These are phyloP conservation scores for Microdochium bolleyi DNA, from an alignment of 2,329 filamentous ascomycete genomes.

Conservation along the genomic window DNA sequence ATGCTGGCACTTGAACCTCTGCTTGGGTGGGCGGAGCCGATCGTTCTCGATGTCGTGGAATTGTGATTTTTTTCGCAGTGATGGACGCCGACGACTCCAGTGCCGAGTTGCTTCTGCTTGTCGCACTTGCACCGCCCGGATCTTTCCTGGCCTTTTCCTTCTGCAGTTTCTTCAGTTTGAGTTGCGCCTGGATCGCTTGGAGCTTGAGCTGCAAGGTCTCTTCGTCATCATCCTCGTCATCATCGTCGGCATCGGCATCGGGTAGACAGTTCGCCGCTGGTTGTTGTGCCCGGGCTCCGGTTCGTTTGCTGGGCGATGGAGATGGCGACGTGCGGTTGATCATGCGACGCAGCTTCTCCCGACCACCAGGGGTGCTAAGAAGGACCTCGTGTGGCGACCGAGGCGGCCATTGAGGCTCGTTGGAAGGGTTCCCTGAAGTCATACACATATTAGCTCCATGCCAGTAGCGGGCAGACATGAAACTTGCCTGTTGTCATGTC, in stretches of 20 bases:
- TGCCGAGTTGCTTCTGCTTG: conserved; percentile 1
- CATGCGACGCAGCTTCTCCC: conserved; percentile 64
- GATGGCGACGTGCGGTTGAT: conserved; percentile 60
- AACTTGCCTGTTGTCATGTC: background rate
- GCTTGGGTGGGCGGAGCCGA: conserved; percentile 17
- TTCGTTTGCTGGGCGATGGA: conserved; percentile 54
- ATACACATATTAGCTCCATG: background rate
- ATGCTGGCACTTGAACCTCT: conserved; percentile 65
- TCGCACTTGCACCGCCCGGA: conserved; percentile 6
- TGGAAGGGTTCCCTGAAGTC: background rate
- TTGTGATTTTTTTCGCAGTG: no score
- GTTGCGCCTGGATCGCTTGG: conserved; percentile 77
- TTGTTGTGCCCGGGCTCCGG: conserved; percentile 22
- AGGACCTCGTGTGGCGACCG: conserved; percentile 58
- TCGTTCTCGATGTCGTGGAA: background rate
- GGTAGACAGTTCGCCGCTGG: conserved; percentile 11
- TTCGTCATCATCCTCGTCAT: conserved; percentile 71
- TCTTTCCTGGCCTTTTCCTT: conserved; percentile 42
- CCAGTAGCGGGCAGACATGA: background rate
- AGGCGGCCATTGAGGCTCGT: conserved; percentile 55
- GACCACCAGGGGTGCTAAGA: conserved; percentile 66
- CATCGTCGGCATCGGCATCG: conserved; percentile 25
- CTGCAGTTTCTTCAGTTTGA: conserved; percentile 83
- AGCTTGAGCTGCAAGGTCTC: conserved; percentile 82
- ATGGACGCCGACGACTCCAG: background rate